Conservation (phyloP, 2,329 filamentous ascomycete species). For the Colletotrichum eleusines region DNA sequence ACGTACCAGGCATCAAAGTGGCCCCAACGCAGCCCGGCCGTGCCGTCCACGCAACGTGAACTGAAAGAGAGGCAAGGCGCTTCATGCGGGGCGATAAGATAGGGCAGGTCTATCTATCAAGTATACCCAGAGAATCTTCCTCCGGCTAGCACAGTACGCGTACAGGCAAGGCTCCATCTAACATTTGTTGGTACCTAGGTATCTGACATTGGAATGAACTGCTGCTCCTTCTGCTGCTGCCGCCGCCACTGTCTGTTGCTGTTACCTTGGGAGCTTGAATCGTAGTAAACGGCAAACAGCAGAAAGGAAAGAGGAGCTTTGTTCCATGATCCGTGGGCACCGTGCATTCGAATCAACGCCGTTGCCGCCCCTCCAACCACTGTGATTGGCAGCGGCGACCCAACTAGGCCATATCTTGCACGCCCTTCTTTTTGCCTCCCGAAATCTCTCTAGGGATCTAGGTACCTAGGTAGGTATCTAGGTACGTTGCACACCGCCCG, state of each 20-base stretch:
- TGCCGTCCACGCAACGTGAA: conserved; percentile 1
- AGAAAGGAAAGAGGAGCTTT: conserved; percentile 31
- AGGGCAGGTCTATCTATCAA: neutral
- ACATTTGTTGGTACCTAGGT: neutral
- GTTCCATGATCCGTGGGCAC: conserved; percentile 27
- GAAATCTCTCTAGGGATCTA: neutral
- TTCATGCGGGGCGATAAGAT: conserved; percentile 30
- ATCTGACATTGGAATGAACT: neutral
- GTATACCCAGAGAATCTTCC: conserved; percentile 8
- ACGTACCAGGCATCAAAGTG: conserved; percentile 9
- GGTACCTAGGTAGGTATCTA: too few species aligned
- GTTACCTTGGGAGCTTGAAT: conserved; percentile 8
- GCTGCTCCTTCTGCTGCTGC: conserved; percentile 22
- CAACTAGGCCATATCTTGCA: neutral
- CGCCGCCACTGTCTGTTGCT: conserved; percentile 26
- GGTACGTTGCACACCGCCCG: conserved; percentile 34
- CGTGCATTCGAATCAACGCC: conserved; percentile 15
- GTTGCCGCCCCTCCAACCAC: neutral
- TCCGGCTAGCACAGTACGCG: conserved; percentile 18
- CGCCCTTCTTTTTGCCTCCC: conserved; percentile 30
- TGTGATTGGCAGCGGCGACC: conserved; percentile 17
- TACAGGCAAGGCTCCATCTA: neutral
- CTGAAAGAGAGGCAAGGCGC: conserved; percentile 20
- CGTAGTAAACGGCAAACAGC: conserved; percentile 2
- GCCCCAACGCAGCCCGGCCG: neutral